A percentile compares a stretch with the other conserved stretches of the same genome.
Evolutionary conservation across 495 filamentous ascomycete species (phyloP).

Genomic region (Penicillium subrubescens): DNA sequence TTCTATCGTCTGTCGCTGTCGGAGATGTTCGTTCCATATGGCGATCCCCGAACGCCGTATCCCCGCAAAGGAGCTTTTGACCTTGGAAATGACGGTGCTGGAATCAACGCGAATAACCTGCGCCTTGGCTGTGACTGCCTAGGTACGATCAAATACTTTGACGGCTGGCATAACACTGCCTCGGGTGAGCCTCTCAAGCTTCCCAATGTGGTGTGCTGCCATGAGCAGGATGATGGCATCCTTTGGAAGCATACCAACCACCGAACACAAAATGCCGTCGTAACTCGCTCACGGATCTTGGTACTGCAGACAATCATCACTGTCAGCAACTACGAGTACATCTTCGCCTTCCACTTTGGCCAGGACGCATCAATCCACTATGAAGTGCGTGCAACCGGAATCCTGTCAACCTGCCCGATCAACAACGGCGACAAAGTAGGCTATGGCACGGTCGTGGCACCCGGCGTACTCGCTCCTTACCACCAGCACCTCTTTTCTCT

Average conservation of each 20-base stretch:
- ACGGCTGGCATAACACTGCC: constrained; percentile 54
- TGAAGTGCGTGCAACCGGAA: constrained; percentile 85
- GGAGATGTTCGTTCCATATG: constrained; percentile 75
- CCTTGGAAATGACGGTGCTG: constrained; percentile 67
- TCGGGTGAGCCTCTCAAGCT: constrained; percentile 53
- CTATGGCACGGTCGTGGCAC: constrained; percentile 84
- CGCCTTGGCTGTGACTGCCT: constrained; percentile 62
- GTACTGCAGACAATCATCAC: constrained; percentile 77
- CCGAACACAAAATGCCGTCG: constrained; percentile 58
- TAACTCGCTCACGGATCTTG: constrained; percentile 57
- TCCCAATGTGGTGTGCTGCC: constrained; percentile 62
- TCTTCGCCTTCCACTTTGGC: constrained; percentile 82
- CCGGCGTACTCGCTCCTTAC: constrained; percentile 74
- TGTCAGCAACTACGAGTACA: constrained; percentile 83
- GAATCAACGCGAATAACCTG: constrained; percentile 68
- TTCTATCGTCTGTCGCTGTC: constrained; percentile 72
- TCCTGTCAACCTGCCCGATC: constrained; percentile 79
- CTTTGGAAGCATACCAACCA: constrained; percentile 73
- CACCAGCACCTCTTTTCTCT: constrained; percentile 93
- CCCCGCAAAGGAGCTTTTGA: constrained; percentile 72
- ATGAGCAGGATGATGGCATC: constrained; percentile 69
- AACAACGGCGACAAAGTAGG: constrained; percentile 52
- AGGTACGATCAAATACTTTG: constrained; percentile 65
- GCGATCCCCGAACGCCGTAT: constrained; percentile 64
- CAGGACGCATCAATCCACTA: constrained; percentile 77